Conservation (phyloP, 495 filamentous ascomycete species). For the Pyronema domesticum region DNA sequence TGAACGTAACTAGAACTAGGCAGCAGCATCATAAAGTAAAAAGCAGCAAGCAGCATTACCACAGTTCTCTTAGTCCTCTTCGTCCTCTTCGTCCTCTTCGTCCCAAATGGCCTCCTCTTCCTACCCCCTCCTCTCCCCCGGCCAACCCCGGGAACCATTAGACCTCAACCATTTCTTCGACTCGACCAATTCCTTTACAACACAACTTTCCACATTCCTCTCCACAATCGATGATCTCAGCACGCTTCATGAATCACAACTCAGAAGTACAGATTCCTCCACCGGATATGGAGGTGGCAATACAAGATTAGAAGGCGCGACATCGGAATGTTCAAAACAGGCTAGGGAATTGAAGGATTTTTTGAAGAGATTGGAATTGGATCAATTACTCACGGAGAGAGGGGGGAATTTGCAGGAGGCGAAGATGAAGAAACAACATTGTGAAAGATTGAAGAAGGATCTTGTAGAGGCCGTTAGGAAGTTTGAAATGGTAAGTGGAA, state of each 20-base stretch:
- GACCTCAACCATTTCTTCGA: not conserved
- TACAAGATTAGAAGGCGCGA: constrained; percentile 37
- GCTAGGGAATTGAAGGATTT: constrained; percentile 49
- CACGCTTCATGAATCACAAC: not conserved
- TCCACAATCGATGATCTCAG: not conserved
- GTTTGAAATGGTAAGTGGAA: constrained; percentile 32
- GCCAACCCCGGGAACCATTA: not conserved
- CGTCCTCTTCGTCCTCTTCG: too few relatives aligned
- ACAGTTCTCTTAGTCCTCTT: too few relatives aligned
- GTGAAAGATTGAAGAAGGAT: constrained; percentile 42
- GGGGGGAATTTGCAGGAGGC: constrained; percentile 30
- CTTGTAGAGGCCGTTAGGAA: constrained; percentile 46
- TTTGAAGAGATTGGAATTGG: constrained; percentile 47
- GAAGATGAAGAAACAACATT: constrained; percentile 42
- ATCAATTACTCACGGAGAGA: constrained; percentile 35
- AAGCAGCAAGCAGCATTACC: too few relatives aligned
- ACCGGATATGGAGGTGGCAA: constrained; percentile 4
- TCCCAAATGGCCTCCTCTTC: too few relatives aligned
- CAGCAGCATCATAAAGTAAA: too few relatives aligned
- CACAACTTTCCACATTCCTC: not conserved
- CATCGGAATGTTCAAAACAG: constrained; percentile 45
- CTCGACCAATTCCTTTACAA: not conserved
- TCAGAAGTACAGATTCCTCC: not conserved
- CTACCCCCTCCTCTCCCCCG: not conserved
- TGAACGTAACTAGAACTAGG: too few relatives aligned